Base-by-base conservation (phyloP, 352 stramenopile genomes). In the Peronospora belbahrii region DNA sequence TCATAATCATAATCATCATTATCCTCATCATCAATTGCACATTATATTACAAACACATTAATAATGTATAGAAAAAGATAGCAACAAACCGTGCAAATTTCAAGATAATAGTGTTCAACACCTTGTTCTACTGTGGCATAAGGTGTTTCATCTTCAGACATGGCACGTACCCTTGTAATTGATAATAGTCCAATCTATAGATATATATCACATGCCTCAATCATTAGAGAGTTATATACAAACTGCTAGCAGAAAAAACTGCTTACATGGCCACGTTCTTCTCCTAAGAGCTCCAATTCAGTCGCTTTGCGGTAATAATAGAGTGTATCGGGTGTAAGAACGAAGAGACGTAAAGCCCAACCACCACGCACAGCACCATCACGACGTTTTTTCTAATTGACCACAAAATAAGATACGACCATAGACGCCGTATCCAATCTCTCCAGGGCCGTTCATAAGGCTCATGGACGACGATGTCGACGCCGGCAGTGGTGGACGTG, bases 251-350 rank as follows among this genome's bases (percentile, higher is more conserved):
- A n/a, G n/a, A n/a, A n/a, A n/a, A n/a, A n/a, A n/a, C n/a, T n/a
- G n/a, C n/a, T n/a, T 62, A 91, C 80, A 14, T 67, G 68, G 14
- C 78, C 80, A 22, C 80, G 77, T 56, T 92, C 80, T 50, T 92
- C 77, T 42, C 80, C 80, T 13, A 92, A 50, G 10, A 92, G 60
- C 46, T 92, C 80, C 11, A 73, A 62, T 22, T 92, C 78, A 3
- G 65, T 74, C 24, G 69, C 62, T 40, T 82, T 81, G 38, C 80
- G 80, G 61, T 87, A 92, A 56, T 92, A 92, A 48, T 89, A 73
- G 41, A 92, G 61, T 46, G 67, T 70, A 24, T 88, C 65, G 25
- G 77, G 73, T 19, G 80, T 89, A 42, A 92, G 70, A 22, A 92
- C 62, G 51, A 92, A 92, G 22, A 88, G 65, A n/a, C 80, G 70